Base-by-base conservation (phyloP, 2,329 filamentous ascomycete species). In the Hyphodiscus sp. region DNA sequence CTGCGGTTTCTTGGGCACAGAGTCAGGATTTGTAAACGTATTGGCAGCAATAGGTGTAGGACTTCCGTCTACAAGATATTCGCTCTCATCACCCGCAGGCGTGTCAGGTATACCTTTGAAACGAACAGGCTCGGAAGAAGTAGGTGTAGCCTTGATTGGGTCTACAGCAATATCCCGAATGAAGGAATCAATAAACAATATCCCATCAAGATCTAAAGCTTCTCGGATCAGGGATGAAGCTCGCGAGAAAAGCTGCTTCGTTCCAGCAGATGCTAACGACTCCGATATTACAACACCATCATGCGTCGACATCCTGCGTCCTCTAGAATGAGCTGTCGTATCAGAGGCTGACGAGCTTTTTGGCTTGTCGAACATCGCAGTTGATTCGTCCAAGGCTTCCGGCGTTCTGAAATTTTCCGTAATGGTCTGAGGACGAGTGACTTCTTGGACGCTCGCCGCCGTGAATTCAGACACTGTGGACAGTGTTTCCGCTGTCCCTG, bases 141-240 rank as follows among this genome's bases (percentile, higher is more conserved):
- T 19, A 4, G 45, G 18, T 5, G 43, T 11, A 3, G 26, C 8
- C 26, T 30, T 52, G 16, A 20, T 41, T 8, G 29, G 47, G 18
- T 42, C 47, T 26, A 52, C 18, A 4, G 48, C 54, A 18, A 49
- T 33, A 45, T 58, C 54, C 16, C 54, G 56, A 15, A 57, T 49
- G n/a, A 47, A 58, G 11, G 58, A 56, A 47, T 61, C 60, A 16
- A 63, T 43, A 43, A 62, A 59, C 9, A 63, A 44, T 9, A 59
- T 52, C 0, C 61, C 60, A 45, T 63, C 59, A 10, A 63, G 47
- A 29, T 56, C 53, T n/a, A 55, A 44, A 1, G 59, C 49, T 41
- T 62, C 53, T n/a, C 59, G 53, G 18, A 64, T 49, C 4, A 59
- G 52, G 44, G 60, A 49, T 42, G 54, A 55, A 20, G 62, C 62